A percentile compares a stretch with the other conserved stretches of the same genome.
Evolutionary conservation across 1,139 yeast genomes (phyloP).

Genomic region (Pichia sp.): DNA sequence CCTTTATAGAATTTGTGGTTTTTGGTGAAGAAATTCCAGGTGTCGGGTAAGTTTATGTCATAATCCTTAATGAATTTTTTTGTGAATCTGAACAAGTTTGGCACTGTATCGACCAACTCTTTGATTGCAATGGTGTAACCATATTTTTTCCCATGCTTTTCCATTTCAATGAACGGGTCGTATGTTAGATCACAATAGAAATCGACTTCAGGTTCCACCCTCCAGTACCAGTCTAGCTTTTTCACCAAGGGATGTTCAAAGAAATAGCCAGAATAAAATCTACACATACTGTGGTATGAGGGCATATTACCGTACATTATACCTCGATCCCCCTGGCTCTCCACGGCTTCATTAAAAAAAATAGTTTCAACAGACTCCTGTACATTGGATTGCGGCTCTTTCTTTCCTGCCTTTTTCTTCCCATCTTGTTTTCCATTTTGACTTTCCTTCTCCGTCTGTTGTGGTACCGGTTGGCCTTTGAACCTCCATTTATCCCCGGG

Average conservation of each 20-base stretch:
- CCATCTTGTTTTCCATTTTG: background rate
- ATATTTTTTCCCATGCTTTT: slow-evolving; percentile 59
- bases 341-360: slow-evolving; percentile 49
- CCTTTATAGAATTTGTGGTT: slow-evolving; percentile 31
- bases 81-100: slow-evolving; percentile 72
- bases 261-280: slow-evolving; percentile 75
- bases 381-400: background rate
- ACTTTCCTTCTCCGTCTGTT: slow-evolving; percentile 17
- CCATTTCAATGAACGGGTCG: slow-evolving; percentile 86
- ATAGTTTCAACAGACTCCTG: slow-evolving; percentile 13
- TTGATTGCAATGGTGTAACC: slow-evolving; percentile 77
- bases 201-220: slow-evolving; percentile 88
- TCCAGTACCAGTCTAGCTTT: slow-evolving; percentile 84
- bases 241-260: slow-evolving; percentile 66
- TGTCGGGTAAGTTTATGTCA: slow-evolving; percentile 42
- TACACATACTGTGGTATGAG: slow-evolving; percentile 67
- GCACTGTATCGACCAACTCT: slow-evolving; percentile 75
- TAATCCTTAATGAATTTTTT: slow-evolving; percentile 50
- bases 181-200: slow-evolving; percentile 86
- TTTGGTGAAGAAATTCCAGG: slow-evolving; percentile 55
- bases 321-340: slow-evolving; percentile 72
- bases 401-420: background rate
- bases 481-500: slow-evolving; percentile 56
- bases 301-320: slow-evolving; percentile 77
- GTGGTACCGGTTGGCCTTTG: slow-evolving; percentile 36